Base-by-base conservation (phyloP, 331 rosid genomes). In the Cydonia oblonga region DNA sequence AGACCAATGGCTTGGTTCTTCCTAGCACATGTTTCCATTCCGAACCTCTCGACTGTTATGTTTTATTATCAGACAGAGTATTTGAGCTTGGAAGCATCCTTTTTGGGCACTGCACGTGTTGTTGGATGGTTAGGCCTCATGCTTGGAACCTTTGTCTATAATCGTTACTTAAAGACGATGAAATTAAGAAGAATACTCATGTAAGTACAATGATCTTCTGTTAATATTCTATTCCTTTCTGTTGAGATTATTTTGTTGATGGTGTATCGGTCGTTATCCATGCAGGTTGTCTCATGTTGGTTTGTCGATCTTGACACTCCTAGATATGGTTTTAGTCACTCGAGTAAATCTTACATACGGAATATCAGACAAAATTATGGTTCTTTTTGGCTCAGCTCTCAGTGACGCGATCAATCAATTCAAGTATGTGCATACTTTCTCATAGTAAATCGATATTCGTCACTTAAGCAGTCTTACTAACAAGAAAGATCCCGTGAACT, bases 1-100 rank as follows among this genome's bases (percentile, higher is more conserved):
- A 89, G 96, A 78, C 88, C 97, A 63, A 89, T 91, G 96, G 49
- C 96, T 60, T 91, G 97, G 96, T 91, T 91, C 83, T 91, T 91
- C 84, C 84, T 89, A 71, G 92, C 97, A 72, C 88, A 79, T 9
- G 40, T 87, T 32, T 78, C 92, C 3, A 76, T 89, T 75, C 97
- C 97, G 29, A 80, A 86, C 81, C 90, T 91, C 69, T 84, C 92
- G 29, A 91, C 93, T 0, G 84, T 86, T 78, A 87, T 84, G 86
- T 91, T 89, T 86, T 91, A 91, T 81, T 91, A 86, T 63, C 84
- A 91, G 71, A 86, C 93, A 0, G 42, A 38, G 82, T 78, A 80
- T 78, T 84, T 91, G 74, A 83, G 89, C 68, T 82, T 91, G 66
- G 97, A 89, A 64, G 86, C 96, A n/a, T 86, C 97, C 62, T 91